Conservation (phyloP, 768 basidiomycete genomes). For the Lanmaoa rubissima region DNA sequence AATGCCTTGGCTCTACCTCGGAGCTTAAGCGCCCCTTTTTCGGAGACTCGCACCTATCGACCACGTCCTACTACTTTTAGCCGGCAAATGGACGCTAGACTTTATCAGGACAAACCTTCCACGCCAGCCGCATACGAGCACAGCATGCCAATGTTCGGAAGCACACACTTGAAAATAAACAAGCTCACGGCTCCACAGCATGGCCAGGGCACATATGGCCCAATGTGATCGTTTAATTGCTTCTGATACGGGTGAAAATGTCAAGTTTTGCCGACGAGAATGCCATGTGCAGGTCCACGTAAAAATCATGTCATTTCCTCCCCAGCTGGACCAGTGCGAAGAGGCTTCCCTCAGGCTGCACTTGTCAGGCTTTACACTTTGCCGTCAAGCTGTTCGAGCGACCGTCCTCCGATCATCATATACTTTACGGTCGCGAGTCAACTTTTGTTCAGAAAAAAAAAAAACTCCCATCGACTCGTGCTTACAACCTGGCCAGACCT, state of each 20-base stretch:
- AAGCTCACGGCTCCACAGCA: conserved; percentile 21
- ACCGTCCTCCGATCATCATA: neutral
- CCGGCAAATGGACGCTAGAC: conserved; percentile 1
- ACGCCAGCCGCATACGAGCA: conserved; percentile 12
- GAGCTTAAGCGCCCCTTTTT: conserved; percentile 35
- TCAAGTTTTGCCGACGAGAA: conserved; percentile 6
- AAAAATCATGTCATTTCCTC: neutral
- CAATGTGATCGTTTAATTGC: conserved; percentile 1
- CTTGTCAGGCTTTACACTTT: neutral
- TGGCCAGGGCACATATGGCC: conserved; percentile 2
- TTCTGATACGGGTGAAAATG: neutral
- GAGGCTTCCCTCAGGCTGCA: neutral
- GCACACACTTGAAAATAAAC: conserved; percentile 16
- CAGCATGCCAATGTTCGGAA: conserved; percentile 23
- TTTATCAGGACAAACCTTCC: conserved; percentile 6
- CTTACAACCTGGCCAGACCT: neutral
- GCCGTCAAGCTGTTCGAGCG: conserved; percentile 2
- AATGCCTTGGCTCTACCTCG: conserved; percentile 21
- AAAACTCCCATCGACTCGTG: neutral
- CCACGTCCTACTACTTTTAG: conserved; percentile 5
- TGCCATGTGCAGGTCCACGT: neutral
- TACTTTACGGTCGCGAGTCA: neutral
- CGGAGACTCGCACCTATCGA: conserved; percentile 5
- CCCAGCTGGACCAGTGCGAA: neutral
- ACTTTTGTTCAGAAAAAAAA: neutral